Evolutionary conservation across 768 basidiomycete genomes (phyloP), one percentile per base, ranked within the genome.

Genomic region (Pisolithus microcarpus): DNA sequence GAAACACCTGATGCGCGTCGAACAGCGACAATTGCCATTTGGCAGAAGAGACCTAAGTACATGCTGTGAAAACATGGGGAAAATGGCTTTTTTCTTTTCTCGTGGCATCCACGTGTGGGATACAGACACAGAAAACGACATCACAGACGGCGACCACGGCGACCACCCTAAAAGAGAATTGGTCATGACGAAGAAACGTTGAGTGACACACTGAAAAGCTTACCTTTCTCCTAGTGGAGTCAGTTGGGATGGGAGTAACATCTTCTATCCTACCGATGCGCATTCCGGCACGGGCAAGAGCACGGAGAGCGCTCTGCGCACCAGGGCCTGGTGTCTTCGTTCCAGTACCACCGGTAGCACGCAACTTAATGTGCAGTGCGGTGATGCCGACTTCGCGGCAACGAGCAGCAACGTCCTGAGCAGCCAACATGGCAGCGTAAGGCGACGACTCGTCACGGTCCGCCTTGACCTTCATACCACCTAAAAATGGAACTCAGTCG

Each of bases 391-490:
- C 91, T 75, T 98, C 96, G 67, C 90, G 89, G 87, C 96, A 99
- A 60, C 94, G 91, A 47, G 77, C 70, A 52, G 95, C 95, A 59
- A 93, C 92, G 62, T 98, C 95, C 76, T 98, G 95, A 39, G 95
- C 93, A 50, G 95, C 95, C 70, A 98, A 78, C 94, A 96, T 95
- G 68, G 94, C 92, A 47, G 93, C 91, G 67, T 96, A 91, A 16
- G 90, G 91, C 21, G 94, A 97, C 38, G 93, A 97, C 75, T 99
- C 96, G 75, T 99, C 96, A 73, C 96, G 88, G 74, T 99, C 96
- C 11, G 95, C 96, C 79, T 98, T 99, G 75, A 99, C 96, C 78
- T 98, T 98, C 96, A 98, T 98, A 54, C 96, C 96, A 70, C 91
- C 91, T 89, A 28, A 23, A 23, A 18, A 16, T 1, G n/a, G 19